Percentiles rank a stretch among this genome's conserved stretches.
These are phyloP conservation scores for Letharia lupina DNA, from an alignment of 495 filamentous ascomycete genomes.

Conservation along the genomic window DNA sequence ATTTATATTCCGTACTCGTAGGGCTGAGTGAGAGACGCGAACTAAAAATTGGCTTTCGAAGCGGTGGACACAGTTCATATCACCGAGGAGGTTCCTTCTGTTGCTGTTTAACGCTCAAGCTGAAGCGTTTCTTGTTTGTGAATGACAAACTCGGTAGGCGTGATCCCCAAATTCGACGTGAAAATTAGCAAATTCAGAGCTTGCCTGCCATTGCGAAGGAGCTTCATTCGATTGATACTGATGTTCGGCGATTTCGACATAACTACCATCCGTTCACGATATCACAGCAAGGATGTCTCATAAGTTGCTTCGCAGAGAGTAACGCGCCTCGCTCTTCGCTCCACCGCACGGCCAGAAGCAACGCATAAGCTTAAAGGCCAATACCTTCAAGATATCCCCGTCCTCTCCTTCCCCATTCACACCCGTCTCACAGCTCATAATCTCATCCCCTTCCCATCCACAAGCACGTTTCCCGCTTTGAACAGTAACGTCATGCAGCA, in stretches of 20 bases:
- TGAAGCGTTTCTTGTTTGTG: not conserved
- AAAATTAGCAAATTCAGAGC: not conserved
- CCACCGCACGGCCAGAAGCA: not conserved
- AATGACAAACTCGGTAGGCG: too few species aligned
- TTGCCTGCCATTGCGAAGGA: not conserved
- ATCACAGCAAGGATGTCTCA: not conserved
- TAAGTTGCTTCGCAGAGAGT: not conserved
- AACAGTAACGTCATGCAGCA: conserved; percentile 19
- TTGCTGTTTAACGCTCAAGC: not conserved
- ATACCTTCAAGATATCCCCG: not conserved
- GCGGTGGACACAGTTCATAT: too few species aligned
- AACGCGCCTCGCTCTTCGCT: not conserved
- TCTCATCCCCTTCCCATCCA: not conserved
- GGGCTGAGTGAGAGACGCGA: too few species aligned
- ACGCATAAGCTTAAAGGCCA: not conserved
- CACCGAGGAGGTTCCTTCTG: too few species aligned
- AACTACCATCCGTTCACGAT: not conserved
- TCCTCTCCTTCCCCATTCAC: not conserved
- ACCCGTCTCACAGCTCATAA: not conserved
- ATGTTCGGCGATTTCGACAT: too few species aligned
- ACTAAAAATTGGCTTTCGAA: too few species aligned
- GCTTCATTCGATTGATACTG: not conserved
- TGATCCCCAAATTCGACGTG: too few species aligned
- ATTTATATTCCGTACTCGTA: not conserved
- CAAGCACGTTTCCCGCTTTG: conserved; percentile 18